A percentile compares a stretch with the other conserved stretches of the same genome.
These are phyloP conservation scores for Hypholoma fasciculare DNA, from an alignment of 768 basidiomycete species.

Conservation along the genomic window DNA sequence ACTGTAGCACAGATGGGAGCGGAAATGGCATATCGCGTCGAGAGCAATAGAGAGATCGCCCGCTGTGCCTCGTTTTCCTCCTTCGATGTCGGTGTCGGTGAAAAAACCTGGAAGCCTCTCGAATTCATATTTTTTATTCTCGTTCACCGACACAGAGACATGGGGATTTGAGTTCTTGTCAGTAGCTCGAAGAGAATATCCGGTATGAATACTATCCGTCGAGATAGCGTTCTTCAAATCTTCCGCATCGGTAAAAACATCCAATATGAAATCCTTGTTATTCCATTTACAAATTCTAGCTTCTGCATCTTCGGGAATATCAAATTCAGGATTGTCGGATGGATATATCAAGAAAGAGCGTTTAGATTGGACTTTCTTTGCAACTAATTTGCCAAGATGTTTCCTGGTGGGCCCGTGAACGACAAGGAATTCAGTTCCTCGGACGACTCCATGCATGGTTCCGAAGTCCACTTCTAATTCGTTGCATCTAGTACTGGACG, in stretches of 20 bases:
- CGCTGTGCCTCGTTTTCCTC: background rate
- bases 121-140: background rate
- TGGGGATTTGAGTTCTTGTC: background rate
- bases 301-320: background rate
- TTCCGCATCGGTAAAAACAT: background rate
- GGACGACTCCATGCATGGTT: background rate
- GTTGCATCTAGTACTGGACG: too few species aligned
- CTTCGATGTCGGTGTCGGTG: background rate
- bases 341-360: background rate
- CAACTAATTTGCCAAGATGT: background rate
- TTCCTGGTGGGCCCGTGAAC: background rate
- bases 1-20: background rate
- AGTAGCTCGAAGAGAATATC: background rate
- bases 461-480: background rate
- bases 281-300: background rate
- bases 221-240: background rate
- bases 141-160: background rate
- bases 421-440: background rate
- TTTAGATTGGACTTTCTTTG: background rate
- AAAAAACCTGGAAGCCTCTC: background rate
- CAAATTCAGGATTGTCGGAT: background rate
- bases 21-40: background rate
- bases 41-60: background rate
- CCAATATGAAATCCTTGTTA: background rate
- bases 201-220: background rate